Evolutionary conservation across 495 filamentous ascomycete species (phyloP), one percentile per base, ranked within the genome.

Genomic region (Penicillium canariense): DNA sequence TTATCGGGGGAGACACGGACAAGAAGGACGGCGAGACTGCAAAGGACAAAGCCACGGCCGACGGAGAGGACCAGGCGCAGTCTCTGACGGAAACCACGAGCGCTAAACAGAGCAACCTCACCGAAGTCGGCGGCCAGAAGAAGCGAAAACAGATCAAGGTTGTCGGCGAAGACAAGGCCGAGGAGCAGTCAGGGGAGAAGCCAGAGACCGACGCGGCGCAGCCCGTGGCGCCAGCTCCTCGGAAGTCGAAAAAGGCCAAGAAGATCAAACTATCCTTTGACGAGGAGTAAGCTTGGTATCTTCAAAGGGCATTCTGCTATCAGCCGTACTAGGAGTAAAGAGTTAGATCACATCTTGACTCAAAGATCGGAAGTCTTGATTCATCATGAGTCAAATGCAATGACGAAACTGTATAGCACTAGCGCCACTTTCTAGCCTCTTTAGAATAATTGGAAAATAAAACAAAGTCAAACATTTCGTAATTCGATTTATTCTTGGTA

Each of bases 191-290:
- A 35, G 67, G 63, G 23, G 51, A 49, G 7, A 53, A 60, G 23
- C 56, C 39, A 15, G 67, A 68, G 46, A 38, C 48, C 10, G 61
- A 71, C 32, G 58, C 67, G 26, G 45, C 48, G 5, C 55, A 47
- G 25, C 58, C 60, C 42, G 67, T 70, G 34, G 63, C 62, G 12
- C 44, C 60, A 22, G 57, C 52, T 23, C 25, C 59, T 25, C 67
- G 64, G 22, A 75, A 77, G 56, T 53, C 69, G 7, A 78, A 71
- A 58, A 78, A 74, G 59, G 67, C 66, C 48, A 78, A 77, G 68
- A 76, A 78, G 58, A 73, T 74, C 57, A 77, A 77, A 61, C 64
- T 77, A 12, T 74, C 72, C 10, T 74, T 77, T 53, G 74, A 75
- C 49, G 69, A 79, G 25, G 65, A 68, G 50, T 65, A 45, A 62